Conservation (phyloP, 73 alveolate species). For the Paramecium sonneborni region DNA sequence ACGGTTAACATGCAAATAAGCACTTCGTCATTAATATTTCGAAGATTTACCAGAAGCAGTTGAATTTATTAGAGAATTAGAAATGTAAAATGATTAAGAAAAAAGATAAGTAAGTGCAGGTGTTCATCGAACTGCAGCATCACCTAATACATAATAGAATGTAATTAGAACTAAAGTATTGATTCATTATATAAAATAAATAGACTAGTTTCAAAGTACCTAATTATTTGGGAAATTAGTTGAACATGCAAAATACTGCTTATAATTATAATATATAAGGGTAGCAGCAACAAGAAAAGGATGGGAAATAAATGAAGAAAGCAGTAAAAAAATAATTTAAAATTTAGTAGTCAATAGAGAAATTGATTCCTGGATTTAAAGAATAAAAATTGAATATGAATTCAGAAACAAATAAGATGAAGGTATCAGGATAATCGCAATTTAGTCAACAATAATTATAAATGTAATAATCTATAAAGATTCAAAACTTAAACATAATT, state of each 20-base stretch:
- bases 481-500: conserved; percentile 21
- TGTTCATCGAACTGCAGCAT: conserved; percentile 50
- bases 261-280: conserved; percentile 13
- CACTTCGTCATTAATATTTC: conserved; percentile 85
- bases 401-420: background rate
- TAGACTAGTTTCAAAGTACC: conserved; percentile 55
- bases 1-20: conserved; percentile 84
- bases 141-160: conserved; percentile 43
- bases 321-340: background rate
- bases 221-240: background rate
- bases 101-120: conserved; percentile 56
- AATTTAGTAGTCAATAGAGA: conserved; percentile 44
- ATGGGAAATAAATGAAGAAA: background rate
- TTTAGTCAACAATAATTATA: conserved; percentile 1
- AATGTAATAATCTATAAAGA: conserved; percentile 48
- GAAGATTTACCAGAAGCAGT: conserved; percentile 78
- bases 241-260: conserved; percentile 26
- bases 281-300: background rate
- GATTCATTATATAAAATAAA: background rate
- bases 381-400: background rate
- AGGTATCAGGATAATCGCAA: background rate
- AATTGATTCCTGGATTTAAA: background rate
- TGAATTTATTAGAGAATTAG: conserved; percentile 35
- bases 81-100: conserved; percentile 26
- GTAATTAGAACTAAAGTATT: conserved; percentile 49